Evolutionary conservation across 768 basidiomycete species (phyloP).

Genomic region (Cyathus striatus): DNA sequence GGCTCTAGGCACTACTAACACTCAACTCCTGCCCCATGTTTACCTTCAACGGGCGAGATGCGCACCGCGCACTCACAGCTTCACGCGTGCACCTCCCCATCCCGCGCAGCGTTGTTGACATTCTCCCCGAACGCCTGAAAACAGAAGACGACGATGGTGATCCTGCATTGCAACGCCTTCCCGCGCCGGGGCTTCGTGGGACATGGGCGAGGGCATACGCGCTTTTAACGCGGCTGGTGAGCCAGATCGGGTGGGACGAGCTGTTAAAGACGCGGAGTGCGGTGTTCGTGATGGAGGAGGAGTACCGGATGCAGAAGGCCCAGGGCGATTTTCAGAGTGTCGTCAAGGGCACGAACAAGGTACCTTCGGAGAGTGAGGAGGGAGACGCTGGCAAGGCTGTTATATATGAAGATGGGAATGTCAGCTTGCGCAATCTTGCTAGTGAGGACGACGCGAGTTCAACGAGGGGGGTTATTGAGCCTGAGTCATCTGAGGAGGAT

Average conservation of each 20-base stretch:
- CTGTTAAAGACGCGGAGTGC: conserved; percentile 88
- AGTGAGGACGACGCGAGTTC: conserved; percentile 62
- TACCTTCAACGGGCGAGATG: conserved; percentile 95
- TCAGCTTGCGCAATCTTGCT: conserved; percentile 15
- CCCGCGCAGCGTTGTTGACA: conserved; percentile 81
- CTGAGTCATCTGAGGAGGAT: conserved; percentile 23
- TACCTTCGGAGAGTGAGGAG: conserved; percentile 15
- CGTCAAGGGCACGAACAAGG: conserved; percentile 18
- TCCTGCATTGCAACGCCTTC: conserved; percentile 88
- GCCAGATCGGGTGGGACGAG: conserved; percentile 98
- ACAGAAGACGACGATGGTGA: conserved; percentile 93
- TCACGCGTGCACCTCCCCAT: conserved; percentile 82
- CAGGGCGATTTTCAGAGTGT: conserved; percentile 56
- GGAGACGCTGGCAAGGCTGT: conserved; percentile 31
- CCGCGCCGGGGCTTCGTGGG: conserved; percentile 89
- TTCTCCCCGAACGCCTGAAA: conserved; percentile 79
- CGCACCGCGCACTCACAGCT: conserved; percentile 79
- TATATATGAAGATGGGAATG: conserved; percentile 63
- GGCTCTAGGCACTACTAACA: conserved; percentile 70
- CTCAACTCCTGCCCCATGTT: conserved; percentile 99
- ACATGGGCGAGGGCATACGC: conserved; percentile 95
- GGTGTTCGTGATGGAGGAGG: conserved; percentile 99
- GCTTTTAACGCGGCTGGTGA: conserved; percentile 85
- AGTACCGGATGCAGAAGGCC: conserved; percentile 95
- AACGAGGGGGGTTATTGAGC: conserved; percentile 53